Base-by-base conservation (phyloP, 2,329 filamentous ascomycete species). In the Aspergillus sp. region DNA sequence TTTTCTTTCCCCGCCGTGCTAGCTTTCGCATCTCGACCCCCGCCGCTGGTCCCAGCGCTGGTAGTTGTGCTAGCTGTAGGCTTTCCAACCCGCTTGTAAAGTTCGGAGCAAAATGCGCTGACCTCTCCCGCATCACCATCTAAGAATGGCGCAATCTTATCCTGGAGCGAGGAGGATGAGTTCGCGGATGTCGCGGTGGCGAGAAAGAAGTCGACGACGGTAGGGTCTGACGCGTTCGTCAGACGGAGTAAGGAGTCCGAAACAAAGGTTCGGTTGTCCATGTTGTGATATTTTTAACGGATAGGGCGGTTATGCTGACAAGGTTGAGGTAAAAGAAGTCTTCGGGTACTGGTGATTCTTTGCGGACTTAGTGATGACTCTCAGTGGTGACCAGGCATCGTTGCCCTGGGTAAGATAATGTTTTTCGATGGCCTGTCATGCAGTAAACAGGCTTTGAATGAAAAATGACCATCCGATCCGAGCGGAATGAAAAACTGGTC, bases 201-300 rank as follows among this genome's bases (percentile, higher is more conserved):
- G 55, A 83, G 77, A 23, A 85, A 77, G 63, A 84, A 85, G 70
- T 85, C 83, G 60, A 85, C 72, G 50, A 83, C 75, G 52, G 83
- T 84, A 37, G 79, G 73, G 59, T 85, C 83, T 40, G 82, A 83
- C 48, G 79, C 82, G 61, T 82, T 82, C 39, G 82, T 80, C 51
- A 85, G 75, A 57, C 77, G 79, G 63, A 82, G 75, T 55, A 83
- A 74, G 55, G 79, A 77, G 66, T 83, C 80, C 52, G 80, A 82
- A n/a, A 77, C 69, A 56, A 77, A 77, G 14, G 70, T 73, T 53
- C 70, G 70, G 58, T 72, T 68, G 48, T 77, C 73, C 75, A 77
- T 77, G 12, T 52, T 69, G 45, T n/a, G 45, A 1, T 19, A 35
- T 12, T 6, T 31, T 4, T 27, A 46, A 31, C 12, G 23, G 15